phyloP scores from a whole-genome alignment of 768 basidiomycete genomes.

The Leucosporidium scottii region DNA sequence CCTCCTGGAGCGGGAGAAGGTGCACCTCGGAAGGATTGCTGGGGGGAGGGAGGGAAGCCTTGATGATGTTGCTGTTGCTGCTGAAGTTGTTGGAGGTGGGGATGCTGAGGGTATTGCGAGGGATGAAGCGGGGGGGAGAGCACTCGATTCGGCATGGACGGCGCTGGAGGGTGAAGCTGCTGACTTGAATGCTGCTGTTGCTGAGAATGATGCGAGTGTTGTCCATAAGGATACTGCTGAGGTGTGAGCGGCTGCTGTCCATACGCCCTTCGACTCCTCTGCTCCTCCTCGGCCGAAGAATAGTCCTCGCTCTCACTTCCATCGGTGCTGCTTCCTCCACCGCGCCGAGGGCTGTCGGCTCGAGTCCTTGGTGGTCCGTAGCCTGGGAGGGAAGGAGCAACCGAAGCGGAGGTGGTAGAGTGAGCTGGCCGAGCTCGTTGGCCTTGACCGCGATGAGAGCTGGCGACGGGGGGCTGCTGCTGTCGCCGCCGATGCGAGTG shows the following conservation, averaged over 20 bases:
- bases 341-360: not conserved
- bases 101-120: not conserved
- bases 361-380: slow-evolving; percentile 26
- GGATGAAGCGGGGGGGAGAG: not conserved
- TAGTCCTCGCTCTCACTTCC: not conserved
- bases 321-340: not conserved
- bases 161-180: not conserved
- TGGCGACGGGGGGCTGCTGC: not conserved
- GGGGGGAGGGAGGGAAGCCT: too few relatives aligned
- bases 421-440: not conserved
- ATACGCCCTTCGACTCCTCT: too few relatives aligned
- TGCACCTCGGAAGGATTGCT: too few relatives aligned
- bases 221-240: too few relatives aligned
- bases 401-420: slow-evolving; percentile 9
- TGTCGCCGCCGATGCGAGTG: not conserved
- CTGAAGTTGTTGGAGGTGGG: not conserved
- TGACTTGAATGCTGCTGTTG: too few relatives aligned
- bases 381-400: slow-evolving; percentile 2
- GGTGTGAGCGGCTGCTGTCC: too few relatives aligned
- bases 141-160: not conserved
- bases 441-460: not conserved
- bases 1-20: too few relatives aligned
- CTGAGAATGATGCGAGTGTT: too few relatives aligned
- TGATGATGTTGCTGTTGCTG: not conserved
- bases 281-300: not conserved